These are phyloP conservation scores for Fraxinus angustifolia DNA, from an alignment of 305 asterid genomes.

Conservation along the genomic window DNA sequence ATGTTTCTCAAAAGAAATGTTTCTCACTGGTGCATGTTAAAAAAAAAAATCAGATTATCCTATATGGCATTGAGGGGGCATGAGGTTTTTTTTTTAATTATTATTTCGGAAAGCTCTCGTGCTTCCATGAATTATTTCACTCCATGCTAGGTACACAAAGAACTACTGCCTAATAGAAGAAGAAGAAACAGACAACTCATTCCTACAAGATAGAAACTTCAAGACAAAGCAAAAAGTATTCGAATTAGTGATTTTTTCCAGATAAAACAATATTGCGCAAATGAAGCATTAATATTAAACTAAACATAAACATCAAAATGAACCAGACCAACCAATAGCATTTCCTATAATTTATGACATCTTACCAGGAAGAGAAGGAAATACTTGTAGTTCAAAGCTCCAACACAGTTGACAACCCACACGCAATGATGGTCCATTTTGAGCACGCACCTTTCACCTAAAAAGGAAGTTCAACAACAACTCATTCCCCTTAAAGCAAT, in stretches of 20 bases:
- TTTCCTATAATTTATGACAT: background rate
- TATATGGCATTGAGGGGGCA: background rate
- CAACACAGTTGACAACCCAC: constrained; percentile 72
- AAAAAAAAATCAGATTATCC: background rate
- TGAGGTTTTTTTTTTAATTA: background rate
- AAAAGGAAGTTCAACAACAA: constrained; percentile 9
- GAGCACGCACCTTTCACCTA: constrained; percentile 67
- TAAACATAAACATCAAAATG: background rate
- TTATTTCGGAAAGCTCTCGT: background rate
- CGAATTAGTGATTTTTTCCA: background rate
- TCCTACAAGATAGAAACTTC: background rate
- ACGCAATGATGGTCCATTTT: constrained; percentile 80
- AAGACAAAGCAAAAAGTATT: background rate
- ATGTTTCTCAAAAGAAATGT: background rate
- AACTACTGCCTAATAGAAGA: background rate
- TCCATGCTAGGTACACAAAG: background rate
- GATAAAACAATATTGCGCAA: background rate
- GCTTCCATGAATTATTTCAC: background rate
- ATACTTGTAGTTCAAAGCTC: constrained; percentile 65
- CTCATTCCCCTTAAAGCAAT: constrained; percentile 9
- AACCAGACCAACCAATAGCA: background rate
- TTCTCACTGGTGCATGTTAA: background rate
- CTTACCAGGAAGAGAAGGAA: constrained; percentile 70
- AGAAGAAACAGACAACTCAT: background rate
- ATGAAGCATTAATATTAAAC: background rate